Evolutionary conservation across 176 grass and related monocot species (phyloP), one percentile per base, ranked within the genome.

Genomic region (Triticum turgidum): DNA sequence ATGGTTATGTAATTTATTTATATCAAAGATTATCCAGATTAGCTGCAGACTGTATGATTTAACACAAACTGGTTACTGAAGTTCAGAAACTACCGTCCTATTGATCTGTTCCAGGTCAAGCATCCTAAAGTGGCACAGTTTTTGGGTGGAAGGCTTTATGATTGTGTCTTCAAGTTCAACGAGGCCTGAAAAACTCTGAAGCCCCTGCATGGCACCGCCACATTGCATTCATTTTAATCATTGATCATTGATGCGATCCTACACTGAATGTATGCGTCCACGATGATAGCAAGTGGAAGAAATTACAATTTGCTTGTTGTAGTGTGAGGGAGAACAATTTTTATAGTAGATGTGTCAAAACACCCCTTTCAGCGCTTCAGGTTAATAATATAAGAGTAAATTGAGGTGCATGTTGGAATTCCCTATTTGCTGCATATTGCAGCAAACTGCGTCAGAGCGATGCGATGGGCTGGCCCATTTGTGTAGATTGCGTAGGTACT

Each of bases 51-150:
- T 39, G 38, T 41, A 45, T 41, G 1, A 39, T 78, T 41, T 47
- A 65, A 9, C 39, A 29, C 63, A 65, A 29, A 15, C 15, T 25
- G 5, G 30, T 24, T 25, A n/a, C 76, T n/a, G 73, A 32, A 7
- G 21, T 82, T 61, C 54, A 35, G 68, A 34, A 42, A 68, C 3
- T 56, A 12, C 44, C 0, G 1, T 86, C 52, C 8, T 47, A 11
- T 30, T 72, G 7, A 29, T 58, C 11, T 85, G 18, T 77, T 85
- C 44, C 85, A 96, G 94, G 97, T 99, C 33, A 99, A 99, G 83
- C 97, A 99, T 86, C 90, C 94, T 13, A 92, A 99, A 86, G 94
- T 96, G 44, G 97, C 97, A 61, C 94, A 99, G 76, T 96, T 99
- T 90, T 92, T 99, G 83, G 97, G 94, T 75, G 94, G 97, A 76